Evolutionary conservation across 345 rosid species (phyloP).

Genomic region (Eucalyptus tenuipes): DNA sequence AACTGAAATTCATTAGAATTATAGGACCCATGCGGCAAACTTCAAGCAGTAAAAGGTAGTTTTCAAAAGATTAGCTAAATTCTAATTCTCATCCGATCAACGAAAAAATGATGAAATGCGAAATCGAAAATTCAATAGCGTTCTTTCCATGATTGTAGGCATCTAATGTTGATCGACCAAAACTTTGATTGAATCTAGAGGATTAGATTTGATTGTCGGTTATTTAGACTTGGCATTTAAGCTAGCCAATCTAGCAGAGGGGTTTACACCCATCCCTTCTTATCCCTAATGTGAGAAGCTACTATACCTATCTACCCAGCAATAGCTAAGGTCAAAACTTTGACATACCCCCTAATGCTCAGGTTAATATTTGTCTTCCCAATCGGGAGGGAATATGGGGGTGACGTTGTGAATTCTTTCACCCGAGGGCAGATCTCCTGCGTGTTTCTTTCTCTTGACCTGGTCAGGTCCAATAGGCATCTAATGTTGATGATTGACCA

Average conservation of each 20-base stretch:
- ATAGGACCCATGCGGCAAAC: background rate
- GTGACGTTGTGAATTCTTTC: no score
- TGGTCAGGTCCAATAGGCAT: background rate
- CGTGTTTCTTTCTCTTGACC: no score
- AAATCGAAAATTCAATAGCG: background rate
- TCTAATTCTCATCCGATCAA: background rate
- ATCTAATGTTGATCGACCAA: background rate
- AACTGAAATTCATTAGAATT: background rate
- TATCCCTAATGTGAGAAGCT: no score
- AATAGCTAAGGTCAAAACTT: no score
- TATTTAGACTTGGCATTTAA: no score
- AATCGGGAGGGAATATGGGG: no score
- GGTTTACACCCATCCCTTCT: no score
- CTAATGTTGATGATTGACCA: background rate
- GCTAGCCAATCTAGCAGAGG: no score
- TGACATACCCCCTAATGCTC: no score
- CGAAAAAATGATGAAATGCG: background rate
- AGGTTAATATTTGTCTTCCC: no score
- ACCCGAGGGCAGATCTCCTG: accelerated
- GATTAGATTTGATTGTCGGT: background rate
- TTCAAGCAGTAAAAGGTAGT: background rate
- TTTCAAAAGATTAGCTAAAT: background rate
- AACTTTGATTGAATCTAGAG: background rate
- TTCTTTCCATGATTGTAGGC: background rate
- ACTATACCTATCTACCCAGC: no score